phyloP scores from a whole-genome alignment of 2,329 filamentous ascomycete genomes.

The Phaeosphaeriaceae sp. region DNA sequence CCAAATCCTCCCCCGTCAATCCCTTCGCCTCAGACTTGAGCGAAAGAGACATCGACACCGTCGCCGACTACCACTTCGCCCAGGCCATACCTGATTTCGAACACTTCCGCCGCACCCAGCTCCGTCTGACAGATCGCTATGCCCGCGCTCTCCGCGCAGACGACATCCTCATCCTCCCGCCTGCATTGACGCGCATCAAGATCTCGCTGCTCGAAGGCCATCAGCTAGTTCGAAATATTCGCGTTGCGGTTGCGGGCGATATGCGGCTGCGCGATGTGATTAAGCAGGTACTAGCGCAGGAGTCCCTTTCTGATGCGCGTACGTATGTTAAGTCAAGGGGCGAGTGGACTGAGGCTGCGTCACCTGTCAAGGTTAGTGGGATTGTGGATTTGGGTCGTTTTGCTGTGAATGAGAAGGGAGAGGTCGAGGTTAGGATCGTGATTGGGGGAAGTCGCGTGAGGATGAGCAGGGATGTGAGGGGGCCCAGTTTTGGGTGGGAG shows the following conservation, averaged over 20 bases:
- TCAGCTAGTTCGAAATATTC: background rate
- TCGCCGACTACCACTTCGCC: background rate
- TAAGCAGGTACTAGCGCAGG: slow-evolving; percentile 10
- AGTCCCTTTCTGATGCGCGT: background rate
- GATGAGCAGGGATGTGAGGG: background rate
- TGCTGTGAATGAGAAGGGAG: slow-evolving; percentile 5
- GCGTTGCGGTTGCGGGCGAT: slow-evolving; percentile 11
- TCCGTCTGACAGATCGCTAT: background rate
- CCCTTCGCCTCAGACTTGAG: background rate
- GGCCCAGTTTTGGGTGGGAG: slow-evolving; percentile 11
- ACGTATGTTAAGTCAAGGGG: slow-evolving; percentile 14
- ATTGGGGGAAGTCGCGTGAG: background rate
- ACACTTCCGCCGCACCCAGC: background rate
- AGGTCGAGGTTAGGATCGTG: slow-evolving; percentile 15
- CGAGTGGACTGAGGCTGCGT: slow-evolving; percentile 14
- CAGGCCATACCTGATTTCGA: background rate
- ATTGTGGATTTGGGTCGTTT: slow-evolving; percentile 7
- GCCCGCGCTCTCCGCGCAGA: background rate
- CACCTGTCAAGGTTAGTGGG: slow-evolving; percentile 6
- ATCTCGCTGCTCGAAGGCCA: slow-evolving; percentile 3
- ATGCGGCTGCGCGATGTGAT: slow-evolving; percentile 21
- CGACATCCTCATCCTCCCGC: slow-evolving; percentile 15
- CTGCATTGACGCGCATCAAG: slow-evolving; percentile 5
- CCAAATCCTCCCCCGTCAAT: background rate
- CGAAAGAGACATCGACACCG: background rate